Base-by-base conservation (phyloP, 208 protist genomes). In the Acanthamoeba healyi region DNA sequence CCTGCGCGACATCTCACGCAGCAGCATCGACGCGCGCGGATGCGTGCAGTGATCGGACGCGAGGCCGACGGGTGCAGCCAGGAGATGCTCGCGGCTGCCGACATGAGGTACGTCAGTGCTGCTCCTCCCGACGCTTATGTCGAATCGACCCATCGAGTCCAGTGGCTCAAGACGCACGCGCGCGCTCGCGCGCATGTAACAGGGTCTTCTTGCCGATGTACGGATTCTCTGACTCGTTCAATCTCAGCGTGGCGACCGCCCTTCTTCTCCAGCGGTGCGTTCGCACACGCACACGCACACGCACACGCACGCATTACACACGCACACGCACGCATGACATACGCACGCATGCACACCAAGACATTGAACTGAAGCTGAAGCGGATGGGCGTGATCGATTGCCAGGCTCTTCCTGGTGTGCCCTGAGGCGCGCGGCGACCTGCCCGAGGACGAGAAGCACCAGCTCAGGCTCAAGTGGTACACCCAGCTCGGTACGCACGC, bases 151-250 rank as follows among this genome's bases (percentile, higher is more conserved):
- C n/a, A n/a, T n/a, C n/a, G n/a, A n/a, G n/a, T n/a, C n/a, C n/a
- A n/a, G n/a, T n/a, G n/a, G n/a, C n/a, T 49, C 44, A 49, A 49
- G 44, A 49, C 44, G 44, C 44, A 49, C 44, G 4, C 44, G 44
- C 44, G 44, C 9, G 44, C 12, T 49, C 44, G 4, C 44, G 12
- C 44, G 9, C 44, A 49, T 12, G 9, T 42, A 3, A 24, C 15
- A 29, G 89, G n/a, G 63, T 93, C 9, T 93, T 51, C 89, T 22
- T 93, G 49, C 58, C 89, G 26, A 79, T 93, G 65, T 79, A 93
- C 89, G 89, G 89, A 1, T 93, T 93, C 54, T 51, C 49, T 5
- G 89, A 93, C 44, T 93, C 89, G 29, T 84, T 93, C 72, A 93
- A 93, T 24, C 63, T 93, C 34, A 93, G 89, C 89, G 89, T 93